Conservation (phyloP, 2,329 filamentous ascomycete genomes). For the Chaetomium sp. region DNA sequence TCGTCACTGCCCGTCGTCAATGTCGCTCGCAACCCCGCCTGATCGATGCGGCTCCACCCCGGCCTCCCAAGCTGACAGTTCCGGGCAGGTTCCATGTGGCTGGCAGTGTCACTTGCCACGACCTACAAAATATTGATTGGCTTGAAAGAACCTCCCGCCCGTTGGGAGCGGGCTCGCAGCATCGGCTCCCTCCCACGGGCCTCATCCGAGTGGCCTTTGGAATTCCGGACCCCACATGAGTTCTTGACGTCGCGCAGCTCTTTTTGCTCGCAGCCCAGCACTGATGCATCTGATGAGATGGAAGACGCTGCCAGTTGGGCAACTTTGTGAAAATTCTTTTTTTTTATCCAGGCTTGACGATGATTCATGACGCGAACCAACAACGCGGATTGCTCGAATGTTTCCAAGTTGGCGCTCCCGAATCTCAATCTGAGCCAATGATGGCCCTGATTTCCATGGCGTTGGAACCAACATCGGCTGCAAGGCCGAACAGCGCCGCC, state of each 20-base stretch:
- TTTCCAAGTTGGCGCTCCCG: conserved; percentile 9
- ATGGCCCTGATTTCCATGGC: not conserved
- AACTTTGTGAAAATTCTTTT: too few relatives aligned
- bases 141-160: not conserved
- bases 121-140: conserved; percentile 6
- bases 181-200: not conserved
- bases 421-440: conserved; percentile 13
- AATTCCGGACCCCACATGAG: not conserved
- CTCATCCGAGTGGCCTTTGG: too few relatives aligned
- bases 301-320: not conserved
- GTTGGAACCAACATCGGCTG: conserved; percentile 13
- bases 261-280: not conserved
- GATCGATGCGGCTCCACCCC: not conserved
- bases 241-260: not conserved
- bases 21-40: not conserved
- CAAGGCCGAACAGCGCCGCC: conserved; percentile 19
- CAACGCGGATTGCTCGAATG: not conserved
- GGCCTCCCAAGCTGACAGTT: not conserved
- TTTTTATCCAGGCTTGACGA: too few relatives aligned
- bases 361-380: not conserved
- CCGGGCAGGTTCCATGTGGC: too few relatives aligned
- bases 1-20: not conserved
- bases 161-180: too few relatives aligned
- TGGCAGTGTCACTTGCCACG: not conserved
- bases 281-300: not conserved